A percentile compares a stretch with the other conserved stretches of the same genome.
Conservation (phyloP, 148 eudicot genomes). For the Chenopodium formosanum region DNA sequence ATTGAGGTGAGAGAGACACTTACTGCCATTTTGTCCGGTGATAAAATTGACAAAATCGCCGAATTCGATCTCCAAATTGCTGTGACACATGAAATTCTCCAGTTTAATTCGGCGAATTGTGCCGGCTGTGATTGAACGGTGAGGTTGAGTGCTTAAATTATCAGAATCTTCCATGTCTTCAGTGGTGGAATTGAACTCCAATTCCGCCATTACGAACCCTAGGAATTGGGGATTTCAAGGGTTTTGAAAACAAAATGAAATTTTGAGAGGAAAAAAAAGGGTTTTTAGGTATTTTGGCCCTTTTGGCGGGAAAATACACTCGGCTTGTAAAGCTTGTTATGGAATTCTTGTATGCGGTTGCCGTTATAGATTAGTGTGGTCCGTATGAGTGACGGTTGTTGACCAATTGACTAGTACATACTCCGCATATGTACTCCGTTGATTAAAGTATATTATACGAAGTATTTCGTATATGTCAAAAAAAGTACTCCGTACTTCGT, state of each 20-base stretch:
- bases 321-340: not conserved
- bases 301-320: slow-evolving; percentile 7
- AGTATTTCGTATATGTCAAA: no score
- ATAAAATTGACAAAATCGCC: slow-evolving; percentile 77
- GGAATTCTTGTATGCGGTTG: no score
- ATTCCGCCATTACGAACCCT: not conserved
- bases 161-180: slow-evolving; percentile 39
- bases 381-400: no score
- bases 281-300: not conserved
- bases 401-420: no score
- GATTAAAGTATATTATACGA: no score
- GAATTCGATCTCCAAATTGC: slow-evolving; percentile 66
- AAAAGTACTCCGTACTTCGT: no score
- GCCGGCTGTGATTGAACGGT: slow-evolving; percentile 44
- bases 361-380: no score
- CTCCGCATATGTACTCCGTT: no score
- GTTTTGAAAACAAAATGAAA: not conserved
- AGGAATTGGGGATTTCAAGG: not conserved
- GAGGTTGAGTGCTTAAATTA: slow-evolving; percentile 16
- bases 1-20: slow-evolving; percentile 16
- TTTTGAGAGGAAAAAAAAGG: not conserved
- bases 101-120: slow-evolving; percentile 61
- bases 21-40: slow-evolving; percentile 98
- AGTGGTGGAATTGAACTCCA: not conserved
- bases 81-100: slow-evolving; percentile 97